phyloP scores from a whole-genome alignment of 352 stramenopile species.

The Pythium dissotocum region DNA sequence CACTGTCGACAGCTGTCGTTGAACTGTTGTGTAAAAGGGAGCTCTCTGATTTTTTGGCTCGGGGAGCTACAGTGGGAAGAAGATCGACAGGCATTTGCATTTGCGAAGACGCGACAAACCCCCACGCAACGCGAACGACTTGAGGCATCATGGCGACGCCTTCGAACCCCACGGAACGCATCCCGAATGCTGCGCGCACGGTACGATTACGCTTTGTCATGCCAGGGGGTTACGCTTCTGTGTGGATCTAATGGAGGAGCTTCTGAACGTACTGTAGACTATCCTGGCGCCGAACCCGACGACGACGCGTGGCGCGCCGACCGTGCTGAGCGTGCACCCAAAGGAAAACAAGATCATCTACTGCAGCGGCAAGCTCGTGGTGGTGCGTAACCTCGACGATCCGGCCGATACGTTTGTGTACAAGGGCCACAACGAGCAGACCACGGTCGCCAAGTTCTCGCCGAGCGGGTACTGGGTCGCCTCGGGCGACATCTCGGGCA shows the following conservation, averaged over 20 bases:
- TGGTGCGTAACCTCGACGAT: constrained; percentile 88
- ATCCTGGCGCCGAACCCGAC: constrained; percentile 67
- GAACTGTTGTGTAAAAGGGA: constrained; percentile 9
- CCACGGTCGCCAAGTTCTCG: constrained; percentile 93
- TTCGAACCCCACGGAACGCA: constrained; percentile 68
- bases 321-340: constrained; percentile 73
- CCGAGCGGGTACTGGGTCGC: constrained; percentile 95
- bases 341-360: constrained; percentile 92
- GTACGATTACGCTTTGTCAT: constrained; percentile 12
- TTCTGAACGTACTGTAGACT: constrained; percentile 29
- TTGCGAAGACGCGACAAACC: neutral
- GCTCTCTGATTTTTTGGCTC: constrained; percentile 6
- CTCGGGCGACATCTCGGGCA: constrained; percentile 88
- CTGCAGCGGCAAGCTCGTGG: constrained; percentile 89
- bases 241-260: too few species aligned
- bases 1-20: neutral
- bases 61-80: neutral
- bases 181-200: constrained; percentile 52
- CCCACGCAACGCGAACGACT: neutral
- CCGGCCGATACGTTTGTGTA: constrained; percentile 92
- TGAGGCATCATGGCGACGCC: constrained; percentile 39
- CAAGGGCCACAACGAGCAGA: constrained; percentile 92
- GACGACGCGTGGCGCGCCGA: constrained; percentile 70
- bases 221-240: neutral
- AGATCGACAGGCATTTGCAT: neutral